Base-by-base conservation (phyloP, 2,329 filamentous ascomycete genomes). In the Aureobasidium sp. region DNA sequence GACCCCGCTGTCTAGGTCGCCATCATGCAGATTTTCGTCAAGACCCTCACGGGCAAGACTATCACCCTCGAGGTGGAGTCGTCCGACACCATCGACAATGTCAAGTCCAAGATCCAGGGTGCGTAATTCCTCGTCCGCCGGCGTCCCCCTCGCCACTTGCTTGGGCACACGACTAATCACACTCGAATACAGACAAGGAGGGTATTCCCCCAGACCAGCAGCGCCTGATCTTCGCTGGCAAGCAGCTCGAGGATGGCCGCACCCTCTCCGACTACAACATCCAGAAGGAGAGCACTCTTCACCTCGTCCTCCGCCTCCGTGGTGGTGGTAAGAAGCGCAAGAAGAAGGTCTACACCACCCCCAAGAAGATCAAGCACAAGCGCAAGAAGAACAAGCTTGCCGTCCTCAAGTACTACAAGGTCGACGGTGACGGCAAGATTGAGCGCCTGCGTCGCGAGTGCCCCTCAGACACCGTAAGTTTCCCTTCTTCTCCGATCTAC, bases 311-410 rank as follows among this genome's bases (percentile, higher is more conserved):
- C 74, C 91, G 94, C 78, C 91, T 99, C 67, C 94, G 93, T 86
- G 94, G 94, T 86, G 94, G 93, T 81, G 92, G 81, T 78, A 99
- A 99, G 91, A 97, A 97, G 90, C 88, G 95, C 82, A 99, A 99
- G 91, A 96, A 96, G 91, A 99, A 99, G 92, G 94, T 99, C 73
- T 99, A 99, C 90, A 97, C 91, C 79, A 99, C 94, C 76, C 94
- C 94, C 80, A 99, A 99, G 92, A 99, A 99, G 91, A 99, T 99
- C 89, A 99, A 99, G 94, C 94, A 99, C 89, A 99, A 99, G 92
- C 89, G 91, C 85, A 99, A 97, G 91, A 99, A 99, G 93, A 96
- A 90, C 87, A 99, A 99, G 89, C 84, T 99, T 80, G 94, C 94
- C 76, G 93, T 99, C 73, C 92, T 99, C 81, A 99, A 99, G 89